A percentile compares a stretch with the other conserved stretches of the same genome.
These are phyloP conservation scores for Achaetomiella virescens DNA, from an alignment of 495 filamentous ascomycete genomes.

Conservation along the genomic window DNA sequence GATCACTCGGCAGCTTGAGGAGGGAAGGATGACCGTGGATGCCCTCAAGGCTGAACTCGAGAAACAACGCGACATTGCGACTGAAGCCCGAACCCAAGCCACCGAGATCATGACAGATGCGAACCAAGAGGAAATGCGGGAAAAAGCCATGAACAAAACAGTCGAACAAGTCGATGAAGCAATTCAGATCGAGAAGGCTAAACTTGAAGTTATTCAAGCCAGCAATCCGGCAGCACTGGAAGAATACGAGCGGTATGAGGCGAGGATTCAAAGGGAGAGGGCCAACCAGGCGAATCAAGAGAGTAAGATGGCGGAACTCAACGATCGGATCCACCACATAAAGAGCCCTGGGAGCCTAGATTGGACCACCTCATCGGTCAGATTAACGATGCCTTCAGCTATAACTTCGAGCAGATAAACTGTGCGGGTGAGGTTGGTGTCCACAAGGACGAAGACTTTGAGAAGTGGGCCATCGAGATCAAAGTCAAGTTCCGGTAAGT, in stretches of 20 bases:
- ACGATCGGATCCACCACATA: constrained; percentile 48
- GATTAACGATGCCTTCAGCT: constrained; percentile 83
- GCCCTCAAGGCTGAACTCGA: constrained; percentile 17
- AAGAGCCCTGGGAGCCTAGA: constrained; percentile 71
- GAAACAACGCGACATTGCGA: constrained; percentile 27
- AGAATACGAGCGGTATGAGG: constrained; percentile 68
- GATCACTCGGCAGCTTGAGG: constrained; percentile 49
- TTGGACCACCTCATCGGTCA: constrained; percentile 69
- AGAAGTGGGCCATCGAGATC: constrained; percentile 90
- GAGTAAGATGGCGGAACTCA: constrained; percentile 50
- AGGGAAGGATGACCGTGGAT: constrained; percentile 21
- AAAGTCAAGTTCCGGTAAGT: constrained; percentile 84
- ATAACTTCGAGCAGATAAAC: constrained; percentile 87
- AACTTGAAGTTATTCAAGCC: constrained; percentile 72
- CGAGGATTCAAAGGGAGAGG: constrained; percentile 41
- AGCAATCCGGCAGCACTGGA: constrained; percentile 69
- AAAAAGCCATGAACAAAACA: constrained; percentile 35
- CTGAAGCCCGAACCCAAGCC: constrained; percentile 14
- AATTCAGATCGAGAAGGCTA: constrained; percentile 65
- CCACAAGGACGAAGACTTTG: constrained; percentile 79
- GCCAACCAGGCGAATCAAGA: constrained; percentile 36
- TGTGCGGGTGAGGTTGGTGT: constrained; percentile 90
- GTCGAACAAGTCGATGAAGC: constrained; percentile 64
- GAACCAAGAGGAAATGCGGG: constrained; percentile 28
- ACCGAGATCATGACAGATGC: constrained; percentile 16